Evolutionary conservation across 768 basidiomycete genomes (phyloP).

Genomic region (Mycena latifolia): DNA sequence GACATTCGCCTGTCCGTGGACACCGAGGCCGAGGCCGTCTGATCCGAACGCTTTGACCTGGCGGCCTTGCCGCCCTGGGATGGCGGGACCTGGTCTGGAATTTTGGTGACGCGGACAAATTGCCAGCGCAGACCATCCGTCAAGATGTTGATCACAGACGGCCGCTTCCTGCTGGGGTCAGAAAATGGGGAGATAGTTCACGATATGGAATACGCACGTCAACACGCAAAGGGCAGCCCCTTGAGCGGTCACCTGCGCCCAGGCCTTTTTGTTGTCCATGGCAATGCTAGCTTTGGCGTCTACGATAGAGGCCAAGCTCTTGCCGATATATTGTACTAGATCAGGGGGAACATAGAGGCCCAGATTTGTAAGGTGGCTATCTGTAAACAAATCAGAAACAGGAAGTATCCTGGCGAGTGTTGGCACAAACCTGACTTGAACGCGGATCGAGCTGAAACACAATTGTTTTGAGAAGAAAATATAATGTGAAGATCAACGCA

Average conservation of each 20-base stretch:
- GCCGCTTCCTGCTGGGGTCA: slow-evolving; percentile 6
- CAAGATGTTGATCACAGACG: background rate
- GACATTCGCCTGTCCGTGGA: background rate
- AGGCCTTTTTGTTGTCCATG: background rate
- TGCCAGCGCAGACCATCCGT: slow-evolving; percentile 2
- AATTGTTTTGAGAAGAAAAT: background rate
- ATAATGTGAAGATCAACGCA: slow-evolving; percentile 3
- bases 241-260: slow-evolving; percentile 8
- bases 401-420: slow-evolving; percentile 7
- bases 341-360: background rate
- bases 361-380: background rate
- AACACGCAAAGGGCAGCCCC: slow-evolving; percentile 6
- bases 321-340: background rate
- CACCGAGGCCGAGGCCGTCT: background rate
- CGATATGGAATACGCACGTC: slow-evolving; percentile 10
- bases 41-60: background rate
- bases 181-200: slow-evolving; percentile 4
- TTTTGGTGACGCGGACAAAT: background rate
- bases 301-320: background rate
- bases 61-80: background rate
- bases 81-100: background rate
- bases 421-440: slow-evolving; percentile 1
- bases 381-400: slow-evolving; percentile 7
- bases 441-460: background rate
- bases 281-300: background rate